Evolutionary conservation across 2,329 filamentous ascomycete genomes (phyloP).

Genomic region (Verticillium alfalfae): DNA sequence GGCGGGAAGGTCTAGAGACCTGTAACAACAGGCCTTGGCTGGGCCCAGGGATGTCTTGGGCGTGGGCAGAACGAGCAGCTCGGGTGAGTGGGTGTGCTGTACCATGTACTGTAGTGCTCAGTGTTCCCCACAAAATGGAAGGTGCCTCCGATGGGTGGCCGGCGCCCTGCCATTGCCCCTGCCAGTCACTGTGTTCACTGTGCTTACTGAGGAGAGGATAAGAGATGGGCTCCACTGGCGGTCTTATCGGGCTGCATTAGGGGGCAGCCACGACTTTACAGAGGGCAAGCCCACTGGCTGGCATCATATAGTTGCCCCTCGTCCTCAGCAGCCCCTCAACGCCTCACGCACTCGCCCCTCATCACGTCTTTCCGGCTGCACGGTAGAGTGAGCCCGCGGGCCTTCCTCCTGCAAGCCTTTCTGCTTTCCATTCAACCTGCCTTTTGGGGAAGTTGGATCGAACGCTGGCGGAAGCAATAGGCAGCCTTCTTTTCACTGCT

Average conservation of each 20-base stretch:
- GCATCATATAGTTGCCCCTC: neutral
- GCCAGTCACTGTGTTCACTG: neutral
- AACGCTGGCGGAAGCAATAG: neutral
- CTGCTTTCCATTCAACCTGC: neutral
- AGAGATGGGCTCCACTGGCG: neutral
- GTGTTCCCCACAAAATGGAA: neutral
- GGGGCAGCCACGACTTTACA: neutral
- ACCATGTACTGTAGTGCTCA: neutral
- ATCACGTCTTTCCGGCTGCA: neutral
- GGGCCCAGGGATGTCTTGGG: neutral
- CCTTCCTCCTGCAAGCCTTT: neutral
- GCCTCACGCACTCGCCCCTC: neutral
- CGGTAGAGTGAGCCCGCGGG: neutral
- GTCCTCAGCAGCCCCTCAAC: neutral
- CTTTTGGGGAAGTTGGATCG: neutral
- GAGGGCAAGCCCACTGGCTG: neutral
- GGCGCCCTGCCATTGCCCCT: neutral
- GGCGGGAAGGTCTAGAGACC: neutral
- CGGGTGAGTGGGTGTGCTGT: too few species aligned
- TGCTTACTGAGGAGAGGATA: neutral
- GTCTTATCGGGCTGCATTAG: constrained; percentile 3
- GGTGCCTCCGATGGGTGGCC: neutral
- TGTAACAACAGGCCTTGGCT: neutral
- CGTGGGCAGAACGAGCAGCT: too few species aligned
- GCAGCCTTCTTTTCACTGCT: neutral